Evolutionary conservation across 495 filamentous ascomycete genomes (phyloP).

Genomic region (Aeminium ludgeri): DNA sequence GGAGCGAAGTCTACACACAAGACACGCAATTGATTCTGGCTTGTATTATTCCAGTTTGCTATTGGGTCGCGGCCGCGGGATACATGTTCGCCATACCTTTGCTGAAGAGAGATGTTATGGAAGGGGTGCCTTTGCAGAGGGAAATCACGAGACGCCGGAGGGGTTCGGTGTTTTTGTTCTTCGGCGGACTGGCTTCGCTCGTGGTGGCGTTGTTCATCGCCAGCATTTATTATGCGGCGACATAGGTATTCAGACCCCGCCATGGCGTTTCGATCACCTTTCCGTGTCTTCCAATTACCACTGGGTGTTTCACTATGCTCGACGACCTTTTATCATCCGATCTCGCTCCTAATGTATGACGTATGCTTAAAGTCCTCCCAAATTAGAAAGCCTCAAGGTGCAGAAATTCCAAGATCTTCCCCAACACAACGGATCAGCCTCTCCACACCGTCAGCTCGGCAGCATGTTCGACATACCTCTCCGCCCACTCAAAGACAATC

Average conservation of each 20-base stretch:
- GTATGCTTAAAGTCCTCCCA: too few relatives aligned
- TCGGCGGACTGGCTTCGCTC: not conserved
- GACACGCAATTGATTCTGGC: constrained; percentile 15
- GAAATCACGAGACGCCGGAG: not conserved
- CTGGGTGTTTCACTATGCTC: too few relatives aligned
- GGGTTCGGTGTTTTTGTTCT: not conserved
- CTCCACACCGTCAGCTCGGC: too few relatives aligned
- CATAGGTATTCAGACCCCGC: too few relatives aligned
- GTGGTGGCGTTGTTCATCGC: constrained; percentile 3
- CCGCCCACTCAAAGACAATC: constrained; percentile 18
- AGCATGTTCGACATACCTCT: constrained; percentile 15
- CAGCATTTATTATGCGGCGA: constrained; percentile 1
- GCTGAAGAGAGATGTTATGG: constrained; percentile 13
- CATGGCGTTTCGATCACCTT: too few relatives aligned
- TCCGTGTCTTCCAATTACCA: too few relatives aligned
- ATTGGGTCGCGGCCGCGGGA: constrained; percentile 20
- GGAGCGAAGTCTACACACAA: constrained; percentile 11
- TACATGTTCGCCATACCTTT: constrained; percentile 15
- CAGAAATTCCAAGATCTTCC: too few relatives aligned
- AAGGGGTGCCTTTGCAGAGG: not conserved
- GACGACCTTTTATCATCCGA: too few relatives aligned
- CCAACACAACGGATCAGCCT: too few relatives aligned
- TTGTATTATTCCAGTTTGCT: constrained; percentile 19
- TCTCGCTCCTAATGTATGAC: too few relatives aligned
- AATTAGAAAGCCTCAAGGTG: too few relatives aligned